These are phyloP conservation scores for Dioscorea cayenensis DNA, from an alignment of 116 monocot species.

Conservation along the genomic window DNA sequence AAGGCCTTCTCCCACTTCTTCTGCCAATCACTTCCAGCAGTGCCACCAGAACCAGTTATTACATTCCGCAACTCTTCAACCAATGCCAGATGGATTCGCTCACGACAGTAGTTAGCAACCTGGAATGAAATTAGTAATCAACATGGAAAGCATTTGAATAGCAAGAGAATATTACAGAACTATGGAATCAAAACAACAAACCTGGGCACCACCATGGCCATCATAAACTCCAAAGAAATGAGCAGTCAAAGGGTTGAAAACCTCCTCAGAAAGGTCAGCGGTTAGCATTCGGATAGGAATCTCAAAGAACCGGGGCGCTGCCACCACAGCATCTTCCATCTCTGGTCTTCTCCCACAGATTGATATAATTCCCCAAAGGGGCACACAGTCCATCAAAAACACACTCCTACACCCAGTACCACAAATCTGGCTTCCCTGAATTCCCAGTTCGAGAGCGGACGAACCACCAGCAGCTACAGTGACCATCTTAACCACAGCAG, in stretches of 20 bases:
- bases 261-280: constrained; percentile 25
- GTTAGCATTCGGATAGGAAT: constrained; percentile 61
- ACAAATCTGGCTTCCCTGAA: not conserved
- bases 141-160: not conserved
- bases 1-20: constrained; percentile 31
- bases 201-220: constrained; percentile 95
- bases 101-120: constrained; percentile 70
- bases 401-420: constrained; percentile 14
- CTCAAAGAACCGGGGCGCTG: constrained; percentile 45
- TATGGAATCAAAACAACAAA: constrained; percentile 6
- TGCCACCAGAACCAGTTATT: not conserved
- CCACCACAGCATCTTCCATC: constrained; percentile 73
- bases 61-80: constrained; percentile 25
- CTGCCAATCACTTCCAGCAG: constrained; percentile 3
- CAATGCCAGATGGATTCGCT: constrained; percentile 24
- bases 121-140: constrained; percentile 2
- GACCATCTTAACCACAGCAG: not conserved
- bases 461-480: not conserved
- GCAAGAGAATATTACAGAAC: not conserved
- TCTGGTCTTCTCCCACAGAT: constrained; percentile 79
- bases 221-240: constrained; percentile 99
- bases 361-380: constrained; percentile 71
- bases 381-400: constrained; percentile 33
- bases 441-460: not conserved
- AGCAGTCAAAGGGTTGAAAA: constrained; percentile 35